These are phyloP conservation scores for Lactarius tabidus DNA, from an alignment of 768 basidiomycete genomes.

Conservation along the genomic window DNA sequence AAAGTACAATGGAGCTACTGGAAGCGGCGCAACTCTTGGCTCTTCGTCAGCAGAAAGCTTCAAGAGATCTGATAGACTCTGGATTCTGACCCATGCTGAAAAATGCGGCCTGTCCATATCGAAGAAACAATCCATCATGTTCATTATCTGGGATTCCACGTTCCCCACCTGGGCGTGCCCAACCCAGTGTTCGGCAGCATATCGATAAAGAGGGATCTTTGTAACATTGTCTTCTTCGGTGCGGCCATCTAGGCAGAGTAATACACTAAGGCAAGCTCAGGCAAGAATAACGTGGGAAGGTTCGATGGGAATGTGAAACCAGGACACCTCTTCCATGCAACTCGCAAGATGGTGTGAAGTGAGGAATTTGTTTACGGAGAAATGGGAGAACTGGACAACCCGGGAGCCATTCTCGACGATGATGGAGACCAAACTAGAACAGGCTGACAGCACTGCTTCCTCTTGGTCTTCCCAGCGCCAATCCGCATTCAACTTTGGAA, in stretches of 20 bases:
- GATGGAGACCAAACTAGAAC: neutral
- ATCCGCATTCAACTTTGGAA: neutral
- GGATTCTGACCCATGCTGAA: no score
- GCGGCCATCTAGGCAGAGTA: neutral
- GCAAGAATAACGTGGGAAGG: neutral
- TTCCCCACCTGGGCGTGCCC: neutral
- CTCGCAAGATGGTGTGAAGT: neutral
- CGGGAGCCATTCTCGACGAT: neutral
- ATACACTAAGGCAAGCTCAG: neutral
- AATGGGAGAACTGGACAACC: no score
- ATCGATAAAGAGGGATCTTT: neutral
- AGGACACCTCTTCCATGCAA: neutral
- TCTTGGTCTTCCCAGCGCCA: neutral
- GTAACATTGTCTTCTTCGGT: neutral
- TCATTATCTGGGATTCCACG: neutral
- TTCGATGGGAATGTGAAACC: neutral
- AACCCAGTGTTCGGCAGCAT: neutral
- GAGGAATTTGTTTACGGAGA: neutral
- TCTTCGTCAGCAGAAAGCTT: no score
- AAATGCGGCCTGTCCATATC: neutral
- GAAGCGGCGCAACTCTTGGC: no score
- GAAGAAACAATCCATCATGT: neutral
- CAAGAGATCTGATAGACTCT: no score
- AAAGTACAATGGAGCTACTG: no score
- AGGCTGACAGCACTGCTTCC: neutral